Conservation (phyloP, 225 moss, liverwort and hornwort species). For the Physcomitrium patens region DNA sequence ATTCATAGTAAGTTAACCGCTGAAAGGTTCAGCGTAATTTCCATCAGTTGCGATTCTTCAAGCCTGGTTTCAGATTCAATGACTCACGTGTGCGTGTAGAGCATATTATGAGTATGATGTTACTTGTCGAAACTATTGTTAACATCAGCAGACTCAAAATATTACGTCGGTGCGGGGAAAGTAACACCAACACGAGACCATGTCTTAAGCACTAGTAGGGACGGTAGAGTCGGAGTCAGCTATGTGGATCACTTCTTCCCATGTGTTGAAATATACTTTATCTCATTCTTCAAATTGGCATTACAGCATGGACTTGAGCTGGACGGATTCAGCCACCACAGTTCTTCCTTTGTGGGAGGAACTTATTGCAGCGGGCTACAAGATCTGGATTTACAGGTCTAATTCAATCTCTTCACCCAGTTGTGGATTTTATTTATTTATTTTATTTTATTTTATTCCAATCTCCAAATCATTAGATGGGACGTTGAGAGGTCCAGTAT, state of each 20-base stretch:
- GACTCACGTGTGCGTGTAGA: background rate
- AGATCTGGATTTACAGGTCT: conserved; percentile 61
- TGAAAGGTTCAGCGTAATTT: background rate
- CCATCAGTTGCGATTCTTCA: too few species aligned
- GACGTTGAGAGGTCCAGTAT: background rate
- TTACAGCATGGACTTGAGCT: conserved; percentile 31
- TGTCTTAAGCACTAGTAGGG: background rate
- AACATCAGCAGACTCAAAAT: too few species aligned
- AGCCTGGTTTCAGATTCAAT: too few species aligned
- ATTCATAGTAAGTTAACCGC: background rate
- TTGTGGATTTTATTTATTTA: background rate
- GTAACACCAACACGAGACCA: background rate
- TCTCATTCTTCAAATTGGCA: conserved; percentile 5
- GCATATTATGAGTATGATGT: background rate
- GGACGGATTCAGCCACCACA: conserved; percentile 34
- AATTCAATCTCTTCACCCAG: background rate
- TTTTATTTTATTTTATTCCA: background rate
- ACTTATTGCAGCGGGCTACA: conserved; percentile 48
- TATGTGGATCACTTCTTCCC: background rate
- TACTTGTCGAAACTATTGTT: background rate
- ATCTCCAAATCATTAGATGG: background rate
- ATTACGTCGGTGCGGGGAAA: too few species aligned
- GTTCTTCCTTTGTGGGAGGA: conserved; percentile 54
- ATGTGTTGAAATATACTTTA: background rate
- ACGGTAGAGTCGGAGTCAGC: background rate